These are phyloP conservation scores for Rhinocladiella similis DNA, from an alignment of 2,329 filamentous ascomycete species.

Conservation along the genomic window DNA sequence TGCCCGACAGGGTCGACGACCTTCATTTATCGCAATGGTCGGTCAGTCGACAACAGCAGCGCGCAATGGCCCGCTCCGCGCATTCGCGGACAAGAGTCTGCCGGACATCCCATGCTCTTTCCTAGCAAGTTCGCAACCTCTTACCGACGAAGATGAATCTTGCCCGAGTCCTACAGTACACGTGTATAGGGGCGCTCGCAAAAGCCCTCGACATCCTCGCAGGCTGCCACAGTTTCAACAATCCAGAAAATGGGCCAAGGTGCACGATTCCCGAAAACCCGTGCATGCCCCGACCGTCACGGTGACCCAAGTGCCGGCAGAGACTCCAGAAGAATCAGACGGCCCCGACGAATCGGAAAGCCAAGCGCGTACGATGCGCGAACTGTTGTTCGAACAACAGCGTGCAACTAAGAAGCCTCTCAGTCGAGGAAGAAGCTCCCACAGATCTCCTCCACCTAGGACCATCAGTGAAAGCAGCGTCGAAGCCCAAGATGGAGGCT, in stretches of 20 bases:
- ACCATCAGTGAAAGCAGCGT: constrained; percentile 2
- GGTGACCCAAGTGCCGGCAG: background rate
- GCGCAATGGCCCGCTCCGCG: background rate
- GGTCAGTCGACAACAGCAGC: background rate
- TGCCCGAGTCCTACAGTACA: constrained; percentile 13
- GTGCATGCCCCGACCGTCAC: background rate
- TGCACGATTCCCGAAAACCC: constrained; percentile 2
- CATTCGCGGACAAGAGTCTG: constrained; percentile 5
- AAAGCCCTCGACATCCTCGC: background rate
- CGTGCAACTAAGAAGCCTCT: constrained; percentile 10
- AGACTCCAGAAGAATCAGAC: background rate
- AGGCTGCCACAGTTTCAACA: constrained; percentile 23
- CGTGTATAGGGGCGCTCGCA: constrained; percentile 5
- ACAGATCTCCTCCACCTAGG: constrained; percentile 1
- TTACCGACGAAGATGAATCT: background rate
- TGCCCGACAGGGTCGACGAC: background rate
- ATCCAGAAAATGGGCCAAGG: constrained; percentile 22
- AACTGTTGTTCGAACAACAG: constrained; percentile 24
- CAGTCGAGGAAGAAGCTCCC: background rate
- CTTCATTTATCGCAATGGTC: background rate
- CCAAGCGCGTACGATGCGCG: constrained; percentile 11
- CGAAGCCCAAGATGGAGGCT: background rate
- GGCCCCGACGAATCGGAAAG: background rate
- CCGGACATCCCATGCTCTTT: constrained; percentile 15
- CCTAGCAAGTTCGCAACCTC: background rate